Evolutionary conservation across 331 rosid species (phyloP).

Genomic region (Telfairia occidentalis): DNA sequence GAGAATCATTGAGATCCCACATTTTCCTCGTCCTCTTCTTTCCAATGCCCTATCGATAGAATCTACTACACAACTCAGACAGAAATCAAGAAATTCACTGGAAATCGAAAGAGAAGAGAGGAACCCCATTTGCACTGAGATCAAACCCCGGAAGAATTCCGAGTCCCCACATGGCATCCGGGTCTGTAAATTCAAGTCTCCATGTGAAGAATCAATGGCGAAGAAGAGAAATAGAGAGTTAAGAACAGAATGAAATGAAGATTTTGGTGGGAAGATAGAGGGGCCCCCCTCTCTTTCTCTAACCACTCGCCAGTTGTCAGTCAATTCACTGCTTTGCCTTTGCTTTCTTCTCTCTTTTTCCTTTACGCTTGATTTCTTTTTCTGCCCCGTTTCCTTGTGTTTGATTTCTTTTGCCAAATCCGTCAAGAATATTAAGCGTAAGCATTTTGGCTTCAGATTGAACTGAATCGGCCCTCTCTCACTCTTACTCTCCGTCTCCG

Average conservation of each 20-base stretch:
- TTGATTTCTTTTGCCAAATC: conserved; percentile 1
- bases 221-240: not conserved
- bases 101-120: not conserved
- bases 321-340: conserved; percentile 4
- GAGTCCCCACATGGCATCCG: not conserved
- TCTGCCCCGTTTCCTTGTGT: not conserved
- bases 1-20: conserved; percentile 98
- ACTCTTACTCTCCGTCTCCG: not conserved
- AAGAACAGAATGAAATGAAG: not conserved
- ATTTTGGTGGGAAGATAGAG: not conserved
- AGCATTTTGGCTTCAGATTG: not conserved
- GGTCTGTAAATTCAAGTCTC: not conserved
- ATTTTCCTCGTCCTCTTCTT: conserved; percentile 23
- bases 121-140: not conserved
- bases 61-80: not conserved
- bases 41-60: not conserved
- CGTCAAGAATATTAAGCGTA: not conserved
- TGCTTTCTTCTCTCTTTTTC: not conserved
- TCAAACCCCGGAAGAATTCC: not conserved
- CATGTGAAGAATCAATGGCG: not conserved
- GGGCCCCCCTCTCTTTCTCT: not conserved
- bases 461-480: not conserved
- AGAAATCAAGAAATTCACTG: not conserved
- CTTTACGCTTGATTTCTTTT: not conserved
- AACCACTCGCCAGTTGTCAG: conserved; percentile 7